Conservation (phyloP, 768 basidiomycete genomes). For the Calocybe indica region DNA sequence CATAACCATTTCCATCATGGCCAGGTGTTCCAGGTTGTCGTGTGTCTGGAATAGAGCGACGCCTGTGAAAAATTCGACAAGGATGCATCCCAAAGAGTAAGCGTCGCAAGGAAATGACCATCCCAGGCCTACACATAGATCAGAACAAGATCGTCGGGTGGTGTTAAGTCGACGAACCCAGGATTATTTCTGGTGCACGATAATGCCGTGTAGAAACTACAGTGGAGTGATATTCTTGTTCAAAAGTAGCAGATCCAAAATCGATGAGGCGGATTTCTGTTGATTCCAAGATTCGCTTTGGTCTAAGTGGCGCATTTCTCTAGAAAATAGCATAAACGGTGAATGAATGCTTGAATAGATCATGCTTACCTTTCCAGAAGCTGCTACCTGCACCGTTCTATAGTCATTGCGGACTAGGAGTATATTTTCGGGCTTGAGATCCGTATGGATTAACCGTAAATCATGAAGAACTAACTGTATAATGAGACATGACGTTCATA, state of each 20-base stretch:
- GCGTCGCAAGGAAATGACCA: conserved; percentile 99
- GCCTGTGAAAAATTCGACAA: conserved; percentile 98
- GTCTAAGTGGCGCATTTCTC: conserved; percentile 61
- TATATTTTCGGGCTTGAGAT: conserved; percentile 99
- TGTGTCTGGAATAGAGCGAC: conserved; percentile 99
- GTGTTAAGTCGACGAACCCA: conserved; percentile 52
- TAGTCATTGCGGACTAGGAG: conserved; percentile 85
- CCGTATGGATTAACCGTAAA: conserved; percentile 90
- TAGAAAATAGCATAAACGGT: conserved; percentile 16
- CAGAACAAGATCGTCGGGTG: conserved; percentile 3
- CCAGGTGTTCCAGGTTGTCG: conserved; percentile 97
- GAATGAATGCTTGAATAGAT: conserved; percentile 9
- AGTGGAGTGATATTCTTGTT: conserved; percentile 96
- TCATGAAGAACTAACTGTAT: conserved; percentile 74
- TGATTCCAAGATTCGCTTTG: conserved; percentile 74
- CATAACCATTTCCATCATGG: conserved; percentile 99
- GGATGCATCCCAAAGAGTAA: conserved; percentile 96
- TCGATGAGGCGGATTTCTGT: conserved; percentile 96
- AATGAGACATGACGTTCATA: conserved; percentile 5
- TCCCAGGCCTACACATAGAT: conserved; percentile 63
- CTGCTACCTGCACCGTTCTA: conserved; percentile 50
- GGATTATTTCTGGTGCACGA: conserved; percentile 97
- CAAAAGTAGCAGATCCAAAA: conserved; percentile 97
- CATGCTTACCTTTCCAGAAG: conserved; percentile 57
- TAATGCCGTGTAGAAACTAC: conserved; percentile 98